Percentiles rank a stretch among this genome's conserved stretches.
Conservation (phyloP, 176 grass and related monocot species). For the Aegilops speltoides region DNA sequence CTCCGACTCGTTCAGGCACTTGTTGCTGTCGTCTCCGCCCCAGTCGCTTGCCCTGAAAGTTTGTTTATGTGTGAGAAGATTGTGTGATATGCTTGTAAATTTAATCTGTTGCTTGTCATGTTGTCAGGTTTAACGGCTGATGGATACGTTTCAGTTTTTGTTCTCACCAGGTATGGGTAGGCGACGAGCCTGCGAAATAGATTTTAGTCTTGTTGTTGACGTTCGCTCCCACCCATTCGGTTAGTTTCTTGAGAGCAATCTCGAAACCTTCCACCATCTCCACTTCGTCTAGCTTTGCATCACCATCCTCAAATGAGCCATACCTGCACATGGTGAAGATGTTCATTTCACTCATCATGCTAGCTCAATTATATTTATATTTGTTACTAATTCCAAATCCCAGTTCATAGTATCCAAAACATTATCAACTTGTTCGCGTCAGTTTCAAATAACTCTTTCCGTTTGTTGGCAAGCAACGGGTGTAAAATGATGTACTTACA, state of each 20-base stretch:
- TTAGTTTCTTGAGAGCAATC: slow-evolving; percentile 68
- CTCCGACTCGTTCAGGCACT: slow-evolving; percentile 61
- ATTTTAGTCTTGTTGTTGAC: slow-evolving; percentile 58
- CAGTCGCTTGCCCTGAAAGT: slow-evolving; percentile 62
- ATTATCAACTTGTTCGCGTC: not conserved
- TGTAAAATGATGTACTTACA: slow-evolving; percentile 49
- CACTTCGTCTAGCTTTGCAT: slow-evolving; percentile 59
- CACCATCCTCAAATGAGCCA: slow-evolving; percentile 62
- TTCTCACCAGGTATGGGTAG: slow-evolving; percentile 71
- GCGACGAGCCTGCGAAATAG: slow-evolving; percentile 84
- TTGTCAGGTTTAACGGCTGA: not conserved
- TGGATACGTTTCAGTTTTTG: not conserved
- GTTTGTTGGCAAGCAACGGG: not conserved
- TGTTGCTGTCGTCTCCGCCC: slow-evolving; percentile 49
- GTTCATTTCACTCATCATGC: not conserved
- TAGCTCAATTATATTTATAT: not conserved
- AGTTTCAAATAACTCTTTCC: not conserved
- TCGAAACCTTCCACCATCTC: slow-evolving; percentile 74
- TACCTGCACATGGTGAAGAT: slow-evolving; percentile 34
- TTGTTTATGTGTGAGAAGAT: not conserved
- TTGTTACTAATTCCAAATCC: not conserved
- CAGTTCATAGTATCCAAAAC: not conserved
- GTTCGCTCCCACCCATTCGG: slow-evolving; percentile 52
- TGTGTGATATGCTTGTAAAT: not conserved
- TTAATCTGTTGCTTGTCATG: not conserved